Conservation (phyloP, 1,284 basidiomycete genomes). For the Pseudozyma thailandica region DNA sequence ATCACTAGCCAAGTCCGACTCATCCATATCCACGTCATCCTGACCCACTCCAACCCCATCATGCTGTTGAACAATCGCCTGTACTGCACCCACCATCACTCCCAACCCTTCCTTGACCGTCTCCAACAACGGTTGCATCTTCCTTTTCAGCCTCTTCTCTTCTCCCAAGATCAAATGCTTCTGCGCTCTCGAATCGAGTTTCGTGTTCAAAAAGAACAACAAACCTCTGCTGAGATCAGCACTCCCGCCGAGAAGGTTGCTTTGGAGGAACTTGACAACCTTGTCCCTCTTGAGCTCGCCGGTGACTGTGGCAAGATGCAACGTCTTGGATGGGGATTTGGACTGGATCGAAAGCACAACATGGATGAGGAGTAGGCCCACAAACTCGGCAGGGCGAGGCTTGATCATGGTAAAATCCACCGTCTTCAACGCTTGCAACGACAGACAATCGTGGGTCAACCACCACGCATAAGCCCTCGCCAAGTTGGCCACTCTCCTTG, state of each 20-base stretch:
- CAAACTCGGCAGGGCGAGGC: conserved; percentile 33
- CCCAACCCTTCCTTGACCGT: conserved; percentile 16
- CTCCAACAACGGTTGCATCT: conserved; percentile 20
- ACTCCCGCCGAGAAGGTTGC: conserved; percentile 45
- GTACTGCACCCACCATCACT: conserved; percentile 13
- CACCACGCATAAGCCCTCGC: conserved; percentile 85
- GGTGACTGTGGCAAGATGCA: conserved; percentile 30
- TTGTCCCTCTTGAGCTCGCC: conserved; percentile 4
- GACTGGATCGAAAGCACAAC: conserved; percentile 51
- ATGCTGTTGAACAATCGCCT: conserved; percentile 32
- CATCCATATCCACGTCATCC: not conserved
- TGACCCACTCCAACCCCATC: conserved; percentile 7
- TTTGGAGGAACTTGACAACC: conserved; percentile 26
- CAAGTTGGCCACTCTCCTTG: conserved; percentile 74
- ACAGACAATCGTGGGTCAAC: conserved; percentile 78
- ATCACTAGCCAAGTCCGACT: conserved; percentile 3
- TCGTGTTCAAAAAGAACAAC: conserved; percentile 51
- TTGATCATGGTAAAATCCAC: conserved; percentile 59
- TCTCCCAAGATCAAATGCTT: conserved; percentile 25
- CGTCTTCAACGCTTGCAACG: conserved; percentile 75
- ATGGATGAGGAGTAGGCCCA: conserved; percentile 56
- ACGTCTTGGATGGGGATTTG: conserved; percentile 37
- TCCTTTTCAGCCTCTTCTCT: conserved; percentile 9
- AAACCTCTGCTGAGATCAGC: conserved; percentile 52
- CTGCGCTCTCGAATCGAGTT: conserved; percentile 29